Evolutionary conservation across 768 basidiomycete genomes (phyloP), one percentile per base, ranked within the genome.

Genomic region (Hydnum rufescens): DNA sequence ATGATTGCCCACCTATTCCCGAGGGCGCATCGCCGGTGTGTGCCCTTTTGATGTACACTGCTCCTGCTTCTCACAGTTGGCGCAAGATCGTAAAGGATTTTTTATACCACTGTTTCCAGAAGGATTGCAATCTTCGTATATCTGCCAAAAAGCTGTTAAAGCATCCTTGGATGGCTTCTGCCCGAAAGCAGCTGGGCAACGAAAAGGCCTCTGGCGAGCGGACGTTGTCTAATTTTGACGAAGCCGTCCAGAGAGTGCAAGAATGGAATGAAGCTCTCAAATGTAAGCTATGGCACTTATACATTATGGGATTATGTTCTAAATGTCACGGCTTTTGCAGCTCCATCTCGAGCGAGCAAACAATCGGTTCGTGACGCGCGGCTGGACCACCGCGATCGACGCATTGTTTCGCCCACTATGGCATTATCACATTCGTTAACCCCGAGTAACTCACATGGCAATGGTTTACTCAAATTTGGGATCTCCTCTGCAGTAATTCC

Each of bases 181-280:
- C 87, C 1, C 74, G 81, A 60, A 81, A 77, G 61, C 82, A 89
- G 63, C 72, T 85, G 68, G 69, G 69, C 26, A 57, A 57, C 6
- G 60, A 62, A 30, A 43, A 8, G 51, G 57, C 28, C 60, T 70
- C 67, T 56, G 59, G 58, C 16, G 60, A 65, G 48, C 66, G 64
- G 53, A 77, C 80, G 8, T 54, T 69, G 49, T 87, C 84, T 62
- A 86, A 86, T 61, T 95, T 82, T 60, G 89, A 97, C 57, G 87
- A 96, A 60, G 89, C 85, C 19, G 86, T 99, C 31, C 70, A 88
- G 58, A 80, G 86, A 63, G 93, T 99, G 25, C 93, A 96, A 64
- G 88, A 96, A 65, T 99, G 93, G 92, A 99, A 99, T 60, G 87
- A 96, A 64, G 93, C 92, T 0, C 68, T 97, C 54, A 89, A 86